Conservation (phyloP, 257 asterid species). For the Solanum tarapatanum region DNA sequence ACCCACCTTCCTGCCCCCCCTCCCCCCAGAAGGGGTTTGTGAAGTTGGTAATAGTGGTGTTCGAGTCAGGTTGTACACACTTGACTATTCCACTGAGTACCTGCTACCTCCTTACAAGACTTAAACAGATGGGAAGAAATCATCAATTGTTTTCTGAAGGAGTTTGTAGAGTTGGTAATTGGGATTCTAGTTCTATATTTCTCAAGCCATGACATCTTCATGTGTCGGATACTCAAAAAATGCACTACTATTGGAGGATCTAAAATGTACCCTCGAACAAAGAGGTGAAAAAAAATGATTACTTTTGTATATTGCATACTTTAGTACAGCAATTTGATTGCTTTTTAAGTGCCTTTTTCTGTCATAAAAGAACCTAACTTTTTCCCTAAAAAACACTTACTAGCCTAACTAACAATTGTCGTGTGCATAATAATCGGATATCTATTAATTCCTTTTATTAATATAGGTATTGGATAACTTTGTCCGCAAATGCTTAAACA, state of each 20-base stretch:
- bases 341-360: neutral
- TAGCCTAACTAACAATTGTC: too few relatives aligned
- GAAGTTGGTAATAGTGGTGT: neutral
- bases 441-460: too few relatives aligned
- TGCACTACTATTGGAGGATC: neutral
- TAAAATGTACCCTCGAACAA: fast-evolving
- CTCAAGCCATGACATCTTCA: neutral
- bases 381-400: too few relatives aligned
- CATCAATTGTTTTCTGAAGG: neutral
- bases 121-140: neutral
- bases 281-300: too few relatives aligned
- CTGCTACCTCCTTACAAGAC: neutral
- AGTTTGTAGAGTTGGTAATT: neutral
- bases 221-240: neutral
- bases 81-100: neutral
- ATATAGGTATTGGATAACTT: too few relatives aligned
- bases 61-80: neutral
- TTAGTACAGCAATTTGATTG: too few relatives aligned
- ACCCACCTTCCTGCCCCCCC: neutral
- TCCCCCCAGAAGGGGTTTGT: neutral
- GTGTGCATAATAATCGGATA: too few relatives aligned
- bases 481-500: too few relatives aligned
- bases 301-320: too few relatives aligned
- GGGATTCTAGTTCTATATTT: neutral
- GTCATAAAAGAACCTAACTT: neutral